Conservation (phyloP, 768 basidiomycete species). For the Pleurotus pulmonarius region DNA sequence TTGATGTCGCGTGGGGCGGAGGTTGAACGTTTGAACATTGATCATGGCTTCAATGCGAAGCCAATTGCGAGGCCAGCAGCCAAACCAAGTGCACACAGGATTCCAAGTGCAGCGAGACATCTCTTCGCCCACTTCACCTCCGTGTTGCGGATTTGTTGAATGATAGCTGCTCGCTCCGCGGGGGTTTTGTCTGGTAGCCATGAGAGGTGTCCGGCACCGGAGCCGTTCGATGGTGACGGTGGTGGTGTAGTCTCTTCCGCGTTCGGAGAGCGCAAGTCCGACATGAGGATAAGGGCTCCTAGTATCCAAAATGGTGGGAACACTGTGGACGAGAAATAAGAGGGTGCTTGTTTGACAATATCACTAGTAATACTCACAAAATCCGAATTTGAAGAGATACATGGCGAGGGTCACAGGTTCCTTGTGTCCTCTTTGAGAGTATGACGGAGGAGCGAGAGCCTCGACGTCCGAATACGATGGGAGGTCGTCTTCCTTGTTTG, state of each 20-base stretch:
- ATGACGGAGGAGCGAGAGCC: not conserved
- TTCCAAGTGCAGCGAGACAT: slow-evolving; percentile 51
- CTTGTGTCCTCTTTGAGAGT: slow-evolving; percentile 12
- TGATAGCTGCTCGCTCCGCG: slow-evolving; percentile 41
- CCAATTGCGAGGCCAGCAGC: slow-evolving; percentile 29
- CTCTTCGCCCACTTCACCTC: slow-evolving; percentile 57
- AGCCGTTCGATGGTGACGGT: not conserved
- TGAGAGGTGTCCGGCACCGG: not conserved
- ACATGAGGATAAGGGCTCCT: slow-evolving; percentile 34
- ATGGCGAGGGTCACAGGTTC: slow-evolving; percentile 39
- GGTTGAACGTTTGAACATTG: too few relatives aligned
- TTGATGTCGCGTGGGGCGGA: too few relatives aligned
- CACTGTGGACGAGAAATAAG: slow-evolving; percentile 21
- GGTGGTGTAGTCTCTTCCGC: not conserved
- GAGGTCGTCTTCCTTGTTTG: slow-evolving; percentile 4
- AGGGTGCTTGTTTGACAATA: not conserved
- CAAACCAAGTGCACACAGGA: slow-evolving; percentile 34
- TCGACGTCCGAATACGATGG: slow-evolving; percentile 5
- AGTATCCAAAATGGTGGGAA: slow-evolving; percentile 47
- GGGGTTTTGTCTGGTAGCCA: slow-evolving; percentile 58
- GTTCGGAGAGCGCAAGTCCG: slow-evolving; percentile 32
- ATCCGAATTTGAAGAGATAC: slow-evolving; percentile 47
- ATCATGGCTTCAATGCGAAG: not conserved
- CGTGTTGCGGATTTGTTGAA: slow-evolving; percentile 40
- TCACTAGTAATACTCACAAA: slow-evolving; percentile 30